Evolutionary conservation across 1,139 yeast species (phyloP), one percentile per base, ranked within the genome.

Genomic region (Blastobotrys ciferrii): DNA sequence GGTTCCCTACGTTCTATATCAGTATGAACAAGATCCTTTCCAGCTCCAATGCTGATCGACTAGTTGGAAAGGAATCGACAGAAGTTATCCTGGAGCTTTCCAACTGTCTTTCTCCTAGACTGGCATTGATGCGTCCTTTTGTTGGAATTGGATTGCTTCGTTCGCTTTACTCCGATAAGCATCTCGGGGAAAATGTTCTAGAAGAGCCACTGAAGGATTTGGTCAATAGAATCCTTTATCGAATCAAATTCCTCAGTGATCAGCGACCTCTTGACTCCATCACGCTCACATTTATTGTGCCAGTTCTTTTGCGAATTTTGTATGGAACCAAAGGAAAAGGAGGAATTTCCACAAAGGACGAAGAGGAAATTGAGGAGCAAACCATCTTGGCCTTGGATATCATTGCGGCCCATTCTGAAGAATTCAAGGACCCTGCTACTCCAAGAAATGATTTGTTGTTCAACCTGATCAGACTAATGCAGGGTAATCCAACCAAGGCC

Each of bases 311-410:
- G 18, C 77, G 76, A 52, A 14, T 35, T 4, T 17, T 28, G 11
- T 39, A 39, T 13, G 46, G 46, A 2, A 45, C 42, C 28, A 45
- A 48, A 37, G 58, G 59, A 31, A 49, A 78, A 74, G 51, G 77
- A 80, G 38, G 96, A 78, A 63, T 86, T 78, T 70, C 80, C 74
- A 55, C 62, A 32, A 53, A 54, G 32, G 84, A 84, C 53, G 94
- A 86, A 62, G 95, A 87, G 53, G 86, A 85, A 23, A 87, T 85
- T 60, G 98, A 91, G 64, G 98, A 91, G 64, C 95, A 87, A 58
- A 70, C 88, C 43, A 69, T 87, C 50, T 71, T 92, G 51, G 87
- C 92, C 0, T 69, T 91, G 55, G 95, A 89, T 60, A 81, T 89
- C 45, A 72, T 92, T 37, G 74, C 87, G 0, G 75, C 80, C 11